These are phyloP conservation scores for Paradendryphiella salina DNA, from an alignment of 2,329 filamentous ascomycete species.

Conservation along the genomic window DNA sequence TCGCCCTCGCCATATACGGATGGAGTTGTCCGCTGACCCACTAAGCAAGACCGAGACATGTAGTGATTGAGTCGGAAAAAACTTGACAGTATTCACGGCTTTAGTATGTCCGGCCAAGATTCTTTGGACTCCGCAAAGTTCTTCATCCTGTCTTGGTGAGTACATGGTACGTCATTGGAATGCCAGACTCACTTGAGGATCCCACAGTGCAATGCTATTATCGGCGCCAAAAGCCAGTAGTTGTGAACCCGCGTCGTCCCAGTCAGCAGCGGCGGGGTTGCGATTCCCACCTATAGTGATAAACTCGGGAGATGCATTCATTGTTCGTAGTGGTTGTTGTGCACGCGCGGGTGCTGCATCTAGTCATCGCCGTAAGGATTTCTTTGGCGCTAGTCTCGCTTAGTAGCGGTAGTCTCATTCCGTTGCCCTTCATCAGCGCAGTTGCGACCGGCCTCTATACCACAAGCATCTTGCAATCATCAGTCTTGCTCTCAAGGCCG, in stretches of 20 bases:
- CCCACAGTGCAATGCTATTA: constrained; percentile 86
- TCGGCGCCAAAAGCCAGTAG: constrained; percentile 87
- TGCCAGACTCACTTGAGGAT: constrained; percentile 65
- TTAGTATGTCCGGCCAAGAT: constrained; percentile 78
- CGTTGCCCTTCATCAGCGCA: constrained; percentile 5
- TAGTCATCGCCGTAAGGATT: constrained; percentile 34
- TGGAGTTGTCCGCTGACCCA: constrained; percentile 77
- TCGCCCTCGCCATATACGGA: constrained; percentile 64
- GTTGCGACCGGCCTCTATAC: constrained; percentile 4
- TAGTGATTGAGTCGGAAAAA: constrained; percentile 62
- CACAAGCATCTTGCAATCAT: neutral
- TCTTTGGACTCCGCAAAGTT: constrained; percentile 61
- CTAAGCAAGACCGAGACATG: constrained; percentile 66
- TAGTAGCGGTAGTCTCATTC: constrained; percentile 13
- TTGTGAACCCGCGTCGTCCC: constrained; percentile 66
- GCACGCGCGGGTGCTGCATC: constrained; percentile 17
- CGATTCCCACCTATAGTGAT: constrained; percentile 85
- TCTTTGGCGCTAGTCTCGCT: constrained; percentile 41
- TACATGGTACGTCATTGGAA: neutral
- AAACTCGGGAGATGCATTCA: constrained; percentile 50
- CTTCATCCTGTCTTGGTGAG: constrained; percentile 46
- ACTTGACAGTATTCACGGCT: constrained; percentile 80
- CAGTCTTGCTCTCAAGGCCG: neutral
- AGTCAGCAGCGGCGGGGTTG: constrained; percentile 87
- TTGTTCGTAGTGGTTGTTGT: constrained; percentile 25